Percentiles rank a stretch among this genome's conserved stretches.
phyloP scores from a whole-genome alignment of 2,329 filamentous ascomycete genomes.

The Phyllosticta citrichinensis region DNA sequence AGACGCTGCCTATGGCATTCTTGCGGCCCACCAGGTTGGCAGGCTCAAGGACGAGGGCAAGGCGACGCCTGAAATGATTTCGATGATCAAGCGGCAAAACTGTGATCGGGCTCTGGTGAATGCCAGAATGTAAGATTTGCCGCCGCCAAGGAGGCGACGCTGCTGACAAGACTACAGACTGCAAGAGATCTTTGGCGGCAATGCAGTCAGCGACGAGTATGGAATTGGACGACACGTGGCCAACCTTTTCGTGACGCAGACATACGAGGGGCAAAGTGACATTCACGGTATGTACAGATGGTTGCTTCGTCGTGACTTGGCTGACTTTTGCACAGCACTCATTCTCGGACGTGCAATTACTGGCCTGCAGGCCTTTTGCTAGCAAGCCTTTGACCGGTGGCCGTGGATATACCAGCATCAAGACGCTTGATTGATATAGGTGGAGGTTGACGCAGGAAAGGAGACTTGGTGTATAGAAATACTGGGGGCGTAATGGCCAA shows the following conservation, averaged over 20 bases:
- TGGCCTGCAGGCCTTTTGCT: constrained; percentile 71
- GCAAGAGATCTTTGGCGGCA: constrained; percentile 95
- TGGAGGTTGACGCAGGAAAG: too few relatives aligned
- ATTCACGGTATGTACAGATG: constrained; percentile 75
- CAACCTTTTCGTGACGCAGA: constrained; percentile 94
- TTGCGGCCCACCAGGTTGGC: constrained; percentile 84
- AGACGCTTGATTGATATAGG: too few relatives aligned
- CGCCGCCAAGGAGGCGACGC: not conserved
- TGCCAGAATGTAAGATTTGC: constrained; percentile 49
- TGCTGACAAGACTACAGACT: constrained; percentile 38
- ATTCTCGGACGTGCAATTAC: constrained; percentile 44
- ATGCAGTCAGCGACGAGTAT: constrained; percentile 97
- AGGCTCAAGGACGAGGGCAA: constrained; percentile 87
- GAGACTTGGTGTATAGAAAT: too few relatives aligned
- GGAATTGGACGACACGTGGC: constrained; percentile 89
- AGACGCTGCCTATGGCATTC: constrained; percentile 82
- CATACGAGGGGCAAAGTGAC: constrained; percentile 96
- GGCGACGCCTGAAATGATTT: constrained; percentile 88
- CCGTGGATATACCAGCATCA: not conserved
- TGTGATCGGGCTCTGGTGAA: constrained; percentile 81
- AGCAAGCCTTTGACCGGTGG: constrained; percentile 14
- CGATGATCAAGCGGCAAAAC: constrained; percentile 94
- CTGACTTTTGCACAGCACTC: constrained; percentile 29
- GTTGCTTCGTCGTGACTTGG: constrained; percentile 15
- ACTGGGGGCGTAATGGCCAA: too few relatives aligned